Evolutionary conservation across 2,329 filamentous ascomycete genomes (phyloP), one percentile per base, ranked within the genome.

Genomic region (Colletotrichum costaricense): DNA sequence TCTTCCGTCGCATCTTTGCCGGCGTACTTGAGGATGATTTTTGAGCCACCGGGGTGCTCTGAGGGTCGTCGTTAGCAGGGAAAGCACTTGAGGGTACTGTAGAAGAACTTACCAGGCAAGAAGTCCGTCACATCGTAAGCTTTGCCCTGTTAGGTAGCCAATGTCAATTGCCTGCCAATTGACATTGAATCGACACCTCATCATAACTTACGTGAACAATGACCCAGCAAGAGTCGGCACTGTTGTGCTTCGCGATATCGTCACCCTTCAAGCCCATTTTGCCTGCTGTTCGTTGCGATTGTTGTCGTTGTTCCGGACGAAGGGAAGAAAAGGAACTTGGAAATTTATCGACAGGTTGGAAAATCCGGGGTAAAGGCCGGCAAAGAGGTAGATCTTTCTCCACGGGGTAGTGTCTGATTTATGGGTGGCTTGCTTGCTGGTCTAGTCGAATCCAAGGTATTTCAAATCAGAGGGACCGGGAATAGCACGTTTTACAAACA

Each of bases 1-100:
- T 95, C 95, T 81, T 95, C 94, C 46, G 95, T 97, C 52, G 95
- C 95, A 87, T 98, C 95, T 87, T 96, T 97, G 78, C 95, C 89
- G 35, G 95, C 95, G 84, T 98, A 98, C 86, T 98, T 98, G 76
- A 99, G 89, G 79, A 99, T 98, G 82, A 98, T 97, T 81, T 96
- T 97, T 76, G 92, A 89, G 49, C 94, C 95, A 74, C 95, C 95
- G 28, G 95, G 95, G 80, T 98, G 95, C 82, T 97, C 94, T 92
- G 77, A 59, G 42, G 70, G 55, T 11, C 42, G 4, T 35, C 42
- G 28, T 35, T 14, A 63, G 49, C 59, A 14, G n/a, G 9, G 2
- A 24, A 12, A n/a, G 22, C n/a, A n/a, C 11, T 55, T 19, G 14
- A 4, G 5, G 24, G 14, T 14, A 12, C 66, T 26, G n/a, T 1